Conservation (phyloP, 495 filamentous ascomycete genomes). For the Trichocladium uniseriatum region DNA sequence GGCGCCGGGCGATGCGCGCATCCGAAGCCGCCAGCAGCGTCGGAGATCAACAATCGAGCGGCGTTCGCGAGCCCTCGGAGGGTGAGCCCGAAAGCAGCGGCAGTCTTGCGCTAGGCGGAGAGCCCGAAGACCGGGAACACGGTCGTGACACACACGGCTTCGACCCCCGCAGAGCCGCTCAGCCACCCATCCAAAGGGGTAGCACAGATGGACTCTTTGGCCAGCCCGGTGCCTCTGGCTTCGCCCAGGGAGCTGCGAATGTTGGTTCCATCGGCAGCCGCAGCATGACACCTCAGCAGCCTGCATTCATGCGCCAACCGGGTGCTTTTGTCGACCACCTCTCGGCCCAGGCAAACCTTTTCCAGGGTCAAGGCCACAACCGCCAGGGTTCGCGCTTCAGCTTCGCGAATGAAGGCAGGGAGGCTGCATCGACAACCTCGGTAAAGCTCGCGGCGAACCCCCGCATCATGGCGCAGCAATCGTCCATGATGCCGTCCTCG, state of each 20-base stretch:
- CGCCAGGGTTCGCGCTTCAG: slow-evolving; percentile 82
- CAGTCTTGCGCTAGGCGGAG: slow-evolving; percentile 81
- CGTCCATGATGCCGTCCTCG: slow-evolving; percentile 76
- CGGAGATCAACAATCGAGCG: slow-evolving; percentile 40
- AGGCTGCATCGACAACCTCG: slow-evolving; percentile 47
- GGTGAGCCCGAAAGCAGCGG: slow-evolving; percentile 61
- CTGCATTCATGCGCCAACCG: slow-evolving; percentile 54
- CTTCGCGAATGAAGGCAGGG: slow-evolving; percentile 66
- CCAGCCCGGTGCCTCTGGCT: slow-evolving; percentile 43
- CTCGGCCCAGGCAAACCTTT: slow-evolving; percentile 42
- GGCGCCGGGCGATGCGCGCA: slow-evolving; percentile 62
- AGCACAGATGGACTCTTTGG: slow-evolving; percentile 47
- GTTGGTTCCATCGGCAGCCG: slow-evolving; percentile 48
- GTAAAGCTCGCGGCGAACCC: slow-evolving; percentile 78
- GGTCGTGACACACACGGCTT: slow-evolving; percentile 44
- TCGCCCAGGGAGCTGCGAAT: slow-evolving; percentile 38
- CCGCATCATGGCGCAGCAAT: slow-evolving; percentile 81
- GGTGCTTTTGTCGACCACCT: slow-evolving; percentile 49
- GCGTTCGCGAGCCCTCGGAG: slow-evolving; percentile 33
- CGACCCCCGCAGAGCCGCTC: slow-evolving; percentile 47
- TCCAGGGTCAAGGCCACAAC: slow-evolving; percentile 70
- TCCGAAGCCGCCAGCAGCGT: slow-evolving; percentile 54
- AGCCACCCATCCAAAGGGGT: slow-evolving; percentile 63
- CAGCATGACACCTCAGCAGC: slow-evolving; percentile 74
- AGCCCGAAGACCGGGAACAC: slow-evolving; percentile 67